These are phyloP conservation scores for Neonectria ditissima DNA, from an alignment of 2,329 filamentous ascomycete genomes.

Conservation along the genomic window DNA sequence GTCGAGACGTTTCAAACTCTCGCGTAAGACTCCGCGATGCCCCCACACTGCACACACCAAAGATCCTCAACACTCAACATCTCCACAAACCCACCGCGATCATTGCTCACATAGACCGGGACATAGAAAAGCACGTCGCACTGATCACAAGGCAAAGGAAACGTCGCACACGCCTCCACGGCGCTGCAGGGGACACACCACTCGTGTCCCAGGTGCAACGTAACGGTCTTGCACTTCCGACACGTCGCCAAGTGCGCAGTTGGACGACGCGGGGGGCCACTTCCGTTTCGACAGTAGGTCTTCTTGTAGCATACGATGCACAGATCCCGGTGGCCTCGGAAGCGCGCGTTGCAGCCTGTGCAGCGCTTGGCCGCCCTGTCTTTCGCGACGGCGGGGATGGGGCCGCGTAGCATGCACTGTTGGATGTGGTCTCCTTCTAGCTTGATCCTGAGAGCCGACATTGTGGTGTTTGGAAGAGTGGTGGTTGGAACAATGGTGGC, in stretches of 20 bases:
- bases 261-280: neutral
- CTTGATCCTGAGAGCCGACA: neutral
- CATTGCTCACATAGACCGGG: slow-evolving; percentile 25
- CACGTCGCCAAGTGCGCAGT: slow-evolving; percentile 28
- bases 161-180: neutral
- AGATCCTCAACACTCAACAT: slow-evolving; percentile 31
- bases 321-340: neutral
- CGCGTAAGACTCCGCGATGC: slow-evolving; percentile 26
- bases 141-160: slow-evolving; percentile 29
- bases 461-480: too few relatives aligned
- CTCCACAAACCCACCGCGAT: slow-evolving; percentile 28
- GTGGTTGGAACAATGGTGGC: neutral
- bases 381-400: neutral
- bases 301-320: slow-evolving; percentile 26
- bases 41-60: slow-evolving; percentile 36
- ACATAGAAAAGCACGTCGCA: slow-evolving; percentile 21
- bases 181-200: slow-evolving; percentile 37
- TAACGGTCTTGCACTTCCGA: slow-evolving; percentile 8
- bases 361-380: neutral
- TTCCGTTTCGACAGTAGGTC: too few relatives aligned
- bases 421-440: neutral
- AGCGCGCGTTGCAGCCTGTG: slow-evolving; percentile 6
- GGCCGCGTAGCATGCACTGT: neutral
- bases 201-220: slow-evolving; percentile 35
- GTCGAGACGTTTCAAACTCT: neutral